A percentile compares a stretch with the other conserved stretches of the same genome.
phyloP scores from a whole-genome alignment of 306 rosid genomes.

The Medicago ruthenica region DNA sequence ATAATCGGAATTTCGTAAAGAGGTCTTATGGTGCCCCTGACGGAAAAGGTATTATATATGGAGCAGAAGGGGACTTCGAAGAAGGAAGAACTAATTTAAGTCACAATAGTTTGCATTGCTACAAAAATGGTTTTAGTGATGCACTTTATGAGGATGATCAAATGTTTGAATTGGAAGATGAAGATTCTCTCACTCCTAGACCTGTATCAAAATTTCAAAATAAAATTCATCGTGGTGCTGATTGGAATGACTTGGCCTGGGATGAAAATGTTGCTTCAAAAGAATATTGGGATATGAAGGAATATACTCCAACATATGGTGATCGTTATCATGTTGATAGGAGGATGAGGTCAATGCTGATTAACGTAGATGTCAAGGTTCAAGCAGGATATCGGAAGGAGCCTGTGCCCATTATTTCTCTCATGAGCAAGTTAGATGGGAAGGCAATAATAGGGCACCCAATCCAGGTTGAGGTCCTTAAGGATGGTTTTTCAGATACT shows the following conservation, averaged over 20 bases:
- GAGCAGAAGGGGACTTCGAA: conserved; percentile 63
- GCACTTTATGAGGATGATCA: conserved; percentile 54
- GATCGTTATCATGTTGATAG: conserved; percentile 54
- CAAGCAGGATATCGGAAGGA: conserved; percentile 82
- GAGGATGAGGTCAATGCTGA: conserved; percentile 59
- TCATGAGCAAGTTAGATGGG: conserved; percentile 89
- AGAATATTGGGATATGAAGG: conserved; percentile 69
- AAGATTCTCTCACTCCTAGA: conserved; percentile 56
- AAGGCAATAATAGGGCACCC: conserved; percentile 94
- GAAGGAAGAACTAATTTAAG: conserved; percentile 55
- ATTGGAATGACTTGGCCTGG: conserved; percentile 70
- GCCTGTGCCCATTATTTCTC: conserved; percentile 90
- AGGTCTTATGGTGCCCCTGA: conserved; percentile 54
- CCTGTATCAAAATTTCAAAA: conserved; percentile 53
- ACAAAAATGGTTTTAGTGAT: conserved; percentile 47
- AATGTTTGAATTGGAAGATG: conserved; percentile 59
- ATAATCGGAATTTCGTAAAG: conserved; percentile 71
- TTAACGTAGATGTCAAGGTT: conserved; percentile 83
- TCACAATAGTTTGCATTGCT: conserved; percentile 40
- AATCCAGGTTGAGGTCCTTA: conserved; percentile 73
- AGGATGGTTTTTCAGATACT: conserved; percentile 71
- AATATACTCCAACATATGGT: conserved; percentile 50
- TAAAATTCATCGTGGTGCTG: conserved; percentile 45
- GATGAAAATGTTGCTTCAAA: conserved; percentile 65
- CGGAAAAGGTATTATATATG: conserved; percentile 50